Conservation (phyloP, 2,329 filamentous ascomycete genomes). For the Fusarium pseudoanthophilum region DNA sequence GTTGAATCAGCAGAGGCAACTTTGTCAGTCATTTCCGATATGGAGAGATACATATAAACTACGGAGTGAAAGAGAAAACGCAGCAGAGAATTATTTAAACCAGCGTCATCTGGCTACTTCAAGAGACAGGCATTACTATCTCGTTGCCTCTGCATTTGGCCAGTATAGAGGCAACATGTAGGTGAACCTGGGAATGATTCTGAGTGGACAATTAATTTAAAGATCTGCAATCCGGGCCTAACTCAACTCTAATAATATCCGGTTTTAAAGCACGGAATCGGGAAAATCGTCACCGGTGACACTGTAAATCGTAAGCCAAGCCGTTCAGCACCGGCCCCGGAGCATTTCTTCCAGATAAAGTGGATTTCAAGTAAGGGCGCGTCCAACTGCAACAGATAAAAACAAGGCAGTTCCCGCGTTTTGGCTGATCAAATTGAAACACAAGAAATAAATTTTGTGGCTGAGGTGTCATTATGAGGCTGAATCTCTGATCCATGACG, state of each 20-base stretch:
- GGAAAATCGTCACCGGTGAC: not conserved
- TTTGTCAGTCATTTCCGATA: not conserved
- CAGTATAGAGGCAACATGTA: not conserved
- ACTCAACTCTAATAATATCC: not conserved
- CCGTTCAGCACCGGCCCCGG: not conserved
- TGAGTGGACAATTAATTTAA: not conserved
- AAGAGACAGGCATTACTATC: rapidly evolving
- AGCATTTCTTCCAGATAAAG: not conserved
- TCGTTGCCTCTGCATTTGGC: not conserved
- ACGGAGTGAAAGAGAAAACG: rapidly evolving
- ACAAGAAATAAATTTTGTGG: not conserved
- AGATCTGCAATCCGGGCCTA: not conserved
- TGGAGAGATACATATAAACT: not conserved
- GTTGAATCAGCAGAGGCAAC: too few species aligned
- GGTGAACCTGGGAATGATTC: not conserved
- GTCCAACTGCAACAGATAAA: not conserved
- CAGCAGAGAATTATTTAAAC: rapidly evolving
- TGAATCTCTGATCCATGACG: not conserved
- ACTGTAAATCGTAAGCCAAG: not conserved
- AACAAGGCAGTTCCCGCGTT: not conserved
- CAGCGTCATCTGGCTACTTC: not conserved
- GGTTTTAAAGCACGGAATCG: too few species aligned
- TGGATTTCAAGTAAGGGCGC: not conserved
- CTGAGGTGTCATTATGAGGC: not conserved
- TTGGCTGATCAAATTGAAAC: not conserved